Base-by-base conservation (phyloP, 345 rosid species). In the Rubroshorea leprosula region DNA sequence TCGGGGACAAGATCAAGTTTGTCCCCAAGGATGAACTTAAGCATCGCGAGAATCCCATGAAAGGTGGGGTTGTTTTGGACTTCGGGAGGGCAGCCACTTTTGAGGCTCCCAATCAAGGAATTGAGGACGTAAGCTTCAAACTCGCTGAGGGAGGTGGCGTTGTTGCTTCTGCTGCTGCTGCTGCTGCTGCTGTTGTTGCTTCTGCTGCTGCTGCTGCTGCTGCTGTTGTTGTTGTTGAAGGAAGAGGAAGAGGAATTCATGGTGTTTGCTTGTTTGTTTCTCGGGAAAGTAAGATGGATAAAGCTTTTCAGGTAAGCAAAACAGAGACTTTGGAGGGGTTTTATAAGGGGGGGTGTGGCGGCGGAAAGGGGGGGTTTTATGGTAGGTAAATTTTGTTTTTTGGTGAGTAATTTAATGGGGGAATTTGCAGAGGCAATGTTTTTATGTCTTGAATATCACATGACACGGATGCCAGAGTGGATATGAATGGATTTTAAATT, bases 101-200 rank as follows among this genome's bases (percentile, higher is more conserved):
- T 97, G 72, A 93, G 97, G 22, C 96, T 87, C 43, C 88, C 87
- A 68, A 93, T 83, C 23, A 93, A 76, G 76, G 88, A 74, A 70
- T 79, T 96, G 72, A 89, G 80, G 5, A 89, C 62, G 53, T 82
- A 87, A 49, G 74, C 82, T 75, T 93, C 96, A 64, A 89, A 79
- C 1, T 35, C 11, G 12, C 12, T 13, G 9, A 13, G 7, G 41
- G 41, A 35, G 41, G 41, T 13, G 41, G 41, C 41, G 41, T 35
- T 35, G 9, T n/a, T n/a, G n/a, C n/a, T n/a, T n/a, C n/a, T n/a
- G n/a, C n/a, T n/a, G n/a, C n/a, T n/a, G n/a, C n/a, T 4, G 41
- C 41, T 13, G 41, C 12, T 35, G 1, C 12, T 13, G 41, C 12
- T 6, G 41, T 10, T 8, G 55, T 74, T 77, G 69, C n/a, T n/a